Percentiles rank a stretch among this genome's conserved stretches.
These are phyloP conservation scores for Pichia kluyveri DNA, from an alignment of 805 yeast species.

Conservation along the genomic window DNA sequence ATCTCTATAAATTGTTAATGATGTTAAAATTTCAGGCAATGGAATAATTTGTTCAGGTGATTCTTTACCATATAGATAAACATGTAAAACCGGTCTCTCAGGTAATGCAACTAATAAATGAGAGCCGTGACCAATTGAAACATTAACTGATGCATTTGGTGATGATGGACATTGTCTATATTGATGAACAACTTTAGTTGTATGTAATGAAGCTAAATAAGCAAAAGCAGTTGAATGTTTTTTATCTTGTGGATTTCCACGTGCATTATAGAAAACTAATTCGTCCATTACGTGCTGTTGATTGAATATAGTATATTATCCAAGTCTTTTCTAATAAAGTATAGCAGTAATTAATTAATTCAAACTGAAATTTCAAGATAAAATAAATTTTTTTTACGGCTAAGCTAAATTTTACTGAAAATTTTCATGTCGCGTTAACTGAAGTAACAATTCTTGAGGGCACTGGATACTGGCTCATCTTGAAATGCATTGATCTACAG, in stretches of 20 bases:
- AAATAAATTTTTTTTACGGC: neutral
- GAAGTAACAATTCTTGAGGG: no score
- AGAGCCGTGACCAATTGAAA: constrained; percentile 39
- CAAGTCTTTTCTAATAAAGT: no score
- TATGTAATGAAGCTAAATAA: constrained; percentile 35
- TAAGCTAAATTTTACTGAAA: no score
- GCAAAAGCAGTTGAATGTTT: constrained; percentile 26
- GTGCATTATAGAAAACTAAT: constrained; percentile 37
- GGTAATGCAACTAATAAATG: constrained; percentile 55
- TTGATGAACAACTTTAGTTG: constrained; percentile 38
- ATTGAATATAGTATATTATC: no score
- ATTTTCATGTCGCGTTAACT: no score
- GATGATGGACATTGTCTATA: constrained; percentile 46
- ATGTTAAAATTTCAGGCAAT: constrained; percentile 66
- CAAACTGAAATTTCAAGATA: no score
- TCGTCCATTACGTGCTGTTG: constrained; percentile 34
- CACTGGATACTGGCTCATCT: neutral
- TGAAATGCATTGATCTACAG: no score
- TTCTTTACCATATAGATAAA: constrained; percentile 62
- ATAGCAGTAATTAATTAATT: no score
- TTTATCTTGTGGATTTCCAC: constrained; percentile 36
- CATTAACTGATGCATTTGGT: constrained; percentile 35
- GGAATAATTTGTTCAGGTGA: constrained; percentile 74
- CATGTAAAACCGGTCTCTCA: constrained; percentile 67
- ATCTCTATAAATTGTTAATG: constrained; percentile 32